Evolutionary conservation across 768 basidiomycete genomes (phyloP).

Genomic region (Lentinula edodes): DNA sequence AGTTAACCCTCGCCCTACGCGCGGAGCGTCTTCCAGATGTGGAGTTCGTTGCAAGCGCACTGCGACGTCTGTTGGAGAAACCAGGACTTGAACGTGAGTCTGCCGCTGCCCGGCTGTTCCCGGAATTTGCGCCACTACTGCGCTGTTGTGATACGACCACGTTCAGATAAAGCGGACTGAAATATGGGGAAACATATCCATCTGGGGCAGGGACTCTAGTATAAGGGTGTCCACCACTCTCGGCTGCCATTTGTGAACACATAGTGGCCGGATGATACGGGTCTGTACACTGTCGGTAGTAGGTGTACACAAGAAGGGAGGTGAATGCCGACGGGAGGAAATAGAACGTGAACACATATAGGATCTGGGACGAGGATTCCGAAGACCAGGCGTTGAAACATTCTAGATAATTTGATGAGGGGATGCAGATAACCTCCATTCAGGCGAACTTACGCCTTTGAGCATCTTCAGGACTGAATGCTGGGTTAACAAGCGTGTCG

Average conservation of each 20-base stretch:
- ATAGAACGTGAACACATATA: slow-evolving; percentile 31
- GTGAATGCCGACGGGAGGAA: slow-evolving; percentile 29
- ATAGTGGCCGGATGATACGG: slow-evolving; percentile 31
- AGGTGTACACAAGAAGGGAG: slow-evolving; percentile 31
- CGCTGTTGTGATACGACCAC: not conserved
- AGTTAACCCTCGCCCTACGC: not conserved
- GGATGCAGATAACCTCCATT: not conserved
- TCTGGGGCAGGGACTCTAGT: not conserved
- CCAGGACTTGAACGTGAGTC: slow-evolving; percentile 1
- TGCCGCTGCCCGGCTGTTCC: not conserved
- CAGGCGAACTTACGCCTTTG: slow-evolving; percentile 26
- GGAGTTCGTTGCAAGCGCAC: not conserved
- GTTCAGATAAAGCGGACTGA: not conserved
- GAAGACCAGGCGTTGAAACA: slow-evolving; percentile 33
- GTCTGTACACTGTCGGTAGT: slow-evolving; percentile 34
- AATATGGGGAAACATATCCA: not conserved
- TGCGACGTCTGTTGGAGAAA: not conserved
- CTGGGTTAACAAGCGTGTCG: not conserved
- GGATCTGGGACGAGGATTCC: slow-evolving; percentile 30
- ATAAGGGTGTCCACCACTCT: slow-evolving; percentile 1
- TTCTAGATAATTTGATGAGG: slow-evolving; percentile 17
- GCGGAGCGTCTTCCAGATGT: not conserved
- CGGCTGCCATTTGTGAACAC: not conserved
- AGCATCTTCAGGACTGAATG: slow-evolving; percentile 16
- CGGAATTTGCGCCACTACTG: not conserved